These are phyloP conservation scores for Euphorbia celastroides DNA, from an alignment of 441 rosid genomes.

Conservation along the genomic window DNA sequence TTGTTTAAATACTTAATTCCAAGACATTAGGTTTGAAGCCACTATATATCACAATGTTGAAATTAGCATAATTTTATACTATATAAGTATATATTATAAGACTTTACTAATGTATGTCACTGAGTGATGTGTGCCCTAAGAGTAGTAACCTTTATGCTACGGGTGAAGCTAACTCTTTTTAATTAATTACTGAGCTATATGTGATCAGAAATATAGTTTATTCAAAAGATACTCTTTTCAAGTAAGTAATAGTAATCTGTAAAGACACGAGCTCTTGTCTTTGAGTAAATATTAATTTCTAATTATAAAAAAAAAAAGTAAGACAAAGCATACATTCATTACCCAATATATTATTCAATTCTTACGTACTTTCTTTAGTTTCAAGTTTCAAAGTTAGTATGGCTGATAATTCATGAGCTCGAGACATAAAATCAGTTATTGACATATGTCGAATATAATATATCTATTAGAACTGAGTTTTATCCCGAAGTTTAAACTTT, in stretches of 20 bases:
- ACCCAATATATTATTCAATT: neutral
- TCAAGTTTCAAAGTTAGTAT: too few species aligned
- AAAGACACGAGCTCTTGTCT: too few species aligned
- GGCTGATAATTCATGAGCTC: too few species aligned
- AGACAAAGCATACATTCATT: neutral
- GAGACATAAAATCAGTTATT: too few species aligned
- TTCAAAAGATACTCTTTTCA: neutral
- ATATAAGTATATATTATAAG: neutral
- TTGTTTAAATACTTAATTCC: neutral
- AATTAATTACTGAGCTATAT: neutral
- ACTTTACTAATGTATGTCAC: neutral
- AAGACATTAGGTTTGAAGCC: neutral
- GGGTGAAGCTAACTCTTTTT: neutral
- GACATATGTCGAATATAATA: too few species aligned
- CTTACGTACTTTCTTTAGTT: too few species aligned
- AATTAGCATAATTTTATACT: neutral
- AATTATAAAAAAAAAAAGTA: too few species aligned
- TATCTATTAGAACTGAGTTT: too few species aligned
- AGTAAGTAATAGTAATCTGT: too few species aligned
- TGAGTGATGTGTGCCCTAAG: neutral
- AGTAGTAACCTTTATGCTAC: neutral
- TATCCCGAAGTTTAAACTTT: too few species aligned
- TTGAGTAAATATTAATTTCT: too few species aligned
- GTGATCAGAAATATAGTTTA: neutral
- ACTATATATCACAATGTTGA: neutral